Conservation (phyloP, 169 alveolate species). For the Plasmodium vivax region DNA sequence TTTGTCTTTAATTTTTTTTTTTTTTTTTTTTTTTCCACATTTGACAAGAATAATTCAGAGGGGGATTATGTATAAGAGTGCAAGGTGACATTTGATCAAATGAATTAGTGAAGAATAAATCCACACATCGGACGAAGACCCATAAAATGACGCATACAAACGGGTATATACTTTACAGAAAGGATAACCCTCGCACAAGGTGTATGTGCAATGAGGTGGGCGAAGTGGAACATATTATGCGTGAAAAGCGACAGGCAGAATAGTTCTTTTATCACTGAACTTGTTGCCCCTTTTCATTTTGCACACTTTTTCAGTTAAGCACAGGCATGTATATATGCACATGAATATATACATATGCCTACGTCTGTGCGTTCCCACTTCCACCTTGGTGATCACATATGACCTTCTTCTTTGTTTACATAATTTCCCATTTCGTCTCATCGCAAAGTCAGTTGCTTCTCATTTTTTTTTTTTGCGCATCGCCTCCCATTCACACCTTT, state of each 20-base stretch:
- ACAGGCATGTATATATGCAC: background rate
- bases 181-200: background rate
- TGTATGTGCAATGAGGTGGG: background rate
- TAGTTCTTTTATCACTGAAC: slow-evolving; percentile 2
- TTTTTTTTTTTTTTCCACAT: background rate
- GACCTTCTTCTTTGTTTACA: background rate
- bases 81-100: background rate
- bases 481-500: background rate
- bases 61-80: background rate
- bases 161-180: background rate
- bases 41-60: slow-evolving; percentile 9
- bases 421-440: background rate
- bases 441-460: background rate
- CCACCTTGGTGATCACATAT: background rate
- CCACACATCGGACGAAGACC: background rate
- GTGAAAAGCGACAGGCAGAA: background rate
- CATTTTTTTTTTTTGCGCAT: slow-evolving; percentile 26
- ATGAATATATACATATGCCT: background rate
- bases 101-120: background rate
- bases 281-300: slow-evolving; percentile 10
- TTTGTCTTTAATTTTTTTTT: background rate
- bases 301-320: slow-evolving; percentile 4
- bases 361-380: slow-evolving; percentile 1
- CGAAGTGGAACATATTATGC: background rate
- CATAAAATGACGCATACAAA: background rate